Conservation (phyloP, 2,329 filamentous ascomycete species). For the Fusarium brachygibbosum region DNA sequence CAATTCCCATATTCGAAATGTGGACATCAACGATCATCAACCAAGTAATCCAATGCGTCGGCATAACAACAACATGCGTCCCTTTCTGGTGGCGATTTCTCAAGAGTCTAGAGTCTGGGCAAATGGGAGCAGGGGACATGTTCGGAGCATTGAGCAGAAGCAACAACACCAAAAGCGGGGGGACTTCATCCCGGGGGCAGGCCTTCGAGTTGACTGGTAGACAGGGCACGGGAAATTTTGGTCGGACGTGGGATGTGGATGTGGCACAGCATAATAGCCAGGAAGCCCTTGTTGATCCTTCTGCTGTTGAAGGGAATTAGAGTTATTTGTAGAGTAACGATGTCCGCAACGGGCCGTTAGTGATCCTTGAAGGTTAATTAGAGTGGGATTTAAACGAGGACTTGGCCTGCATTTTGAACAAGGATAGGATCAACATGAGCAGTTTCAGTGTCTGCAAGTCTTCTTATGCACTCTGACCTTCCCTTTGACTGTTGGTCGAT, state of each 20-base stretch:
- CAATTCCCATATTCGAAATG: conserved; percentile 10
- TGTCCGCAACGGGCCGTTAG: neutral
- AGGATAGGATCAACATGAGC: neutral
- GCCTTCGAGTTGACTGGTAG: conserved; percentile 18
- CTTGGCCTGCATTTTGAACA: neutral
- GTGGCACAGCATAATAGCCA: conserved; percentile 21
- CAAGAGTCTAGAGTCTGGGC: conserved; percentile 16
- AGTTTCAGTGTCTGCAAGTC: conserved; percentile 1
- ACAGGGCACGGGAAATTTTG: conserved; percentile 9
- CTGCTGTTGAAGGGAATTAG: neutral
- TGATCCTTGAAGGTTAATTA: neutral
- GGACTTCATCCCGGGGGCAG: neutral
- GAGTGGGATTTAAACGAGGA: neutral
- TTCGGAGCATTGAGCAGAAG: conserved; percentile 11
- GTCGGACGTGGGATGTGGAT: conserved; percentile 16
- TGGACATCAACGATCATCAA: conserved; percentile 19
- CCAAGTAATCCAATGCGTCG: conserved; percentile 16
- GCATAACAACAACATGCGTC: conserved; percentile 18
- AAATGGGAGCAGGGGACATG: conserved; percentile 18
- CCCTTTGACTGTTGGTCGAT: neutral
- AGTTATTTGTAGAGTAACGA: neutral
- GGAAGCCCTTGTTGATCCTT: conserved; percentile 26
- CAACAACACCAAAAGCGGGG: conserved; percentile 17
- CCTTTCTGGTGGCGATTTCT: conserved; percentile 28
- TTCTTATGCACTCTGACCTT: neutral